Percentiles rank a stretch among this genome's conserved stretches.
These are phyloP conservation scores for Phytopythium sindhum DNA, from an alignment of 352 stramenopile species.

Conservation along the genomic window DNA sequence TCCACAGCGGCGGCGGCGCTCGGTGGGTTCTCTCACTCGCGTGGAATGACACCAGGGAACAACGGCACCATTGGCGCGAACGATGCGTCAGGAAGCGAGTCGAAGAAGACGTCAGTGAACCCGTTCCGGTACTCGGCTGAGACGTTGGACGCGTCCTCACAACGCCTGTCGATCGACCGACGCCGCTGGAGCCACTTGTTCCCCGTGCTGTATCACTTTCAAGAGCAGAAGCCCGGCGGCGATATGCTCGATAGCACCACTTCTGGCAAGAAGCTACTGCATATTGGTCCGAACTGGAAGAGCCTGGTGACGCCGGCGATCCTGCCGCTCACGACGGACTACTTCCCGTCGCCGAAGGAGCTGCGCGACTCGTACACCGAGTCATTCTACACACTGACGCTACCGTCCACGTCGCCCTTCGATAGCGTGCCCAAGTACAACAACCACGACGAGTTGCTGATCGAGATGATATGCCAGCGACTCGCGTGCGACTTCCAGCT, in stretches of 20 bases:
- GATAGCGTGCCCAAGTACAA: constrained; percentile 57
- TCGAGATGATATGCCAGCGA: constrained; percentile 82
- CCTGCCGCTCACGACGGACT: constrained; percentile 88
- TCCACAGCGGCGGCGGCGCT: neutral
- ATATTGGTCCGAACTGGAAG: constrained; percentile 95
- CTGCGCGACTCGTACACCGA: constrained; percentile 62
- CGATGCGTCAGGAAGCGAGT: constrained; percentile 5
- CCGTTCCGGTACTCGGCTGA: constrained; percentile 49
- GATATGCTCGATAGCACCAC: constrained; percentile 7
- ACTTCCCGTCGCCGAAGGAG: constrained; percentile 73
- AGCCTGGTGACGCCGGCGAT: constrained; percentile 94
- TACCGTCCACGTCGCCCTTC: constrained; percentile 37
- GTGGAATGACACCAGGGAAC: neutral
- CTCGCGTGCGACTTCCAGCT: constrained; percentile 78
- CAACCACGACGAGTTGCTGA: constrained; percentile 63
- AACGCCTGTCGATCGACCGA: constrained; percentile 79
- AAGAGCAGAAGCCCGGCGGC: constrained; percentile 6
- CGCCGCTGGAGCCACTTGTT: constrained; percentile 97
- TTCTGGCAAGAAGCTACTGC: constrained; percentile 20
- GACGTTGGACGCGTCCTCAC: constrained; percentile 23
- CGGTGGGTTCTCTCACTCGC: neutral
- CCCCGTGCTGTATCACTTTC: constrained; percentile 40
- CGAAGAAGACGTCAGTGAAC: constrained; percentile 24
- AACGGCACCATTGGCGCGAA: neutral
- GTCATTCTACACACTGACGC: constrained; percentile 80